Evolutionary conservation across 257 asterid species (phyloP).

Genomic region (Gentiana dahurica): DNA sequence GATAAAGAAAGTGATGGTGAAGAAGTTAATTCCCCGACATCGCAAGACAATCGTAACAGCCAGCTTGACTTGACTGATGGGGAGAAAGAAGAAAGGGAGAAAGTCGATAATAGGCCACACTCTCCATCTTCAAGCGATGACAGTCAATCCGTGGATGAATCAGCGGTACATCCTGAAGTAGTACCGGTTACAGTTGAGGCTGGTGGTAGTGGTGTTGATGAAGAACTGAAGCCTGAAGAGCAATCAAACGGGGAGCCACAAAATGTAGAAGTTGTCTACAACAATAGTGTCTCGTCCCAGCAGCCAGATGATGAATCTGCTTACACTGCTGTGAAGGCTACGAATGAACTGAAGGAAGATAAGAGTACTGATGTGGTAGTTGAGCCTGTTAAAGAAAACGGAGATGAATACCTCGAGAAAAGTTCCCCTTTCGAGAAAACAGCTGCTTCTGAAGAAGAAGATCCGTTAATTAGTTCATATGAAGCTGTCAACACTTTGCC

Average conservation of each 20-base stretch:
- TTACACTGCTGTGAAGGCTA: background rate
- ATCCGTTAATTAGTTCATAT: slow-evolving; percentile 18
- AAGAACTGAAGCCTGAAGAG: slow-evolving; percentile 19
- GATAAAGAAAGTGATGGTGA: slow-evolving; percentile 33
- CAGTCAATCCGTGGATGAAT: slow-evolving; percentile 7
- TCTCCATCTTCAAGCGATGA: slow-evolving; percentile 10
- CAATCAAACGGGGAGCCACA: slow-evolving; percentile 18
- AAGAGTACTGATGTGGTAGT: background rate
- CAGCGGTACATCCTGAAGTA: slow-evolving; percentile 6
- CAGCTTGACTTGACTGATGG: slow-evolving; percentile 23
- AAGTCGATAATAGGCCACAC: slow-evolving; percentile 10
- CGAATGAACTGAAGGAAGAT: background rate
- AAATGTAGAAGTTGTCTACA: slow-evolving; percentile 20
- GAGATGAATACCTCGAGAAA: slow-evolving; percentile 26
- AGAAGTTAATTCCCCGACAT: slow-evolving; percentile 26
- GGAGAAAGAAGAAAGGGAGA: slow-evolving; percentile 24
- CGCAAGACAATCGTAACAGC: slow-evolving; percentile 20
- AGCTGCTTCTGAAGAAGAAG: slow-evolving; percentile 12
- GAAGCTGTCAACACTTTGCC: slow-evolving; percentile 18
- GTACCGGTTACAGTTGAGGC: background rate
- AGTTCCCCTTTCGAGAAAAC: slow-evolving; percentile 12
- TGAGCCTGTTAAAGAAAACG: slow-evolving; percentile 18
- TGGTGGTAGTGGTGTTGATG: slow-evolving; percentile 2
- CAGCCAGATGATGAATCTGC: background rate
- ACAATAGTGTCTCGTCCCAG: background rate